phyloP scores from a whole-genome alignment of 345 rosid species.

The Heritiera littoralis region DNA sequence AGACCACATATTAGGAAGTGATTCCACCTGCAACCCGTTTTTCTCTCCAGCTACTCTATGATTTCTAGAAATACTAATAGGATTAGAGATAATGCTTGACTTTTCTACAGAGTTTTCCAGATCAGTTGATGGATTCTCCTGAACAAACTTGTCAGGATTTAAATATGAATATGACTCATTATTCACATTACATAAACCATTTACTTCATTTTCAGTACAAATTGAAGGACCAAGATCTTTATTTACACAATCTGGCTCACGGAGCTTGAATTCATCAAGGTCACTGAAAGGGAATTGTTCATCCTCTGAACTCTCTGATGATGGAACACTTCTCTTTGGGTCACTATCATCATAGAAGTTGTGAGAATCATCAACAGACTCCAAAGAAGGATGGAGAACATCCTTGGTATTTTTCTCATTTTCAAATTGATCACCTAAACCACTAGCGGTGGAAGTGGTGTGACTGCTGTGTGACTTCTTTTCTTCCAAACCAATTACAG shows the following conservation, averaged over 20 bases:
- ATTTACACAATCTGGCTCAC: constrained; percentile 30
- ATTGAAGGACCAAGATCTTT: constrained; percentile 28
- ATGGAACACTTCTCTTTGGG: constrained; percentile 35
- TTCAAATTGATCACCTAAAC: constrained; percentile 28
- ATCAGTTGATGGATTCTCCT: constrained; percentile 29
- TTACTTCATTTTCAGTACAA: constrained; percentile 22
- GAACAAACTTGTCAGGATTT: constrained; percentile 26
- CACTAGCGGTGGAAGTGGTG: constrained; percentile 29
- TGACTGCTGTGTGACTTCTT: constrained; percentile 26
- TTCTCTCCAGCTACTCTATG: constrained; percentile 33
- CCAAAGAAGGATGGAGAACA: constrained; percentile 23
- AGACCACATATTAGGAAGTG: constrained; percentile 66
- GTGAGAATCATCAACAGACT: constrained; percentile 28
- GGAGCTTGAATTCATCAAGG: constrained; percentile 46
- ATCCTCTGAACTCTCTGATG: constrained; percentile 55
- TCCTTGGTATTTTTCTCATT: constrained; percentile 28
- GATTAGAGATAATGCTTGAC: constrained; percentile 39
- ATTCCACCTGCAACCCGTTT: constrained; percentile 46
- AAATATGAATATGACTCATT: constrained; percentile 29
- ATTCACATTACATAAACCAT: constrained; percentile 21
- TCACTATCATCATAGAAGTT: constrained; percentile 26
- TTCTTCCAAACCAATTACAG: constrained; percentile 33
- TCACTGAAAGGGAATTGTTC: constrained; percentile 75
- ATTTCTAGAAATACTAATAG: constrained; percentile 49
- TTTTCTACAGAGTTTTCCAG: constrained; percentile 32